Base-by-base conservation (phyloP, 371 early-diverging fungal species). In the Mortierella sp. region DNA sequence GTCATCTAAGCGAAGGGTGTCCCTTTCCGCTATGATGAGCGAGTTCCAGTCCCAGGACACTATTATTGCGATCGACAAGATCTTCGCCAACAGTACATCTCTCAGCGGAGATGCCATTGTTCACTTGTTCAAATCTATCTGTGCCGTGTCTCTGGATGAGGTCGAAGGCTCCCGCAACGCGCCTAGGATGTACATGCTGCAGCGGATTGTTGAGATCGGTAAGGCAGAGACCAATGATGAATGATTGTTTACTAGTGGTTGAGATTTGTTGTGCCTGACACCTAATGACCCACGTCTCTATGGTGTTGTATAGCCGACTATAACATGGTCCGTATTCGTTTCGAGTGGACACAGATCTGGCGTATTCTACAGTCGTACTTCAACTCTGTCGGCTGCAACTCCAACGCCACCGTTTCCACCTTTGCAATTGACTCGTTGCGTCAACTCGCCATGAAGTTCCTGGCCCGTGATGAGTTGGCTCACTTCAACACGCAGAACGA, bases 291-390 rank as follows among this genome's bases (percentile, higher is more conserved):
- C 34, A 34, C 10, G 17, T 60, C 50, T 49, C 47, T 40, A 19
- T 28, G 41, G 8, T 2, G 16, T 16, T n/a, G 16, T 37, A 50
- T 60, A 80, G 80, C 80, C 24, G 78, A 80, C 65, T 80, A 81
- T 62, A 79, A 79, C 53, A 79, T 89, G 86, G 81, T 79, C 46
- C 80, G 92, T 55, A 90, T 91, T 61, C 85, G 91, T 50, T 90
- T 86, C 72, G 91, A 91, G 71, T 92, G 90, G 88, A 81, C 85
- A 7, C 88, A 90, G 60, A 88, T 91, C 47, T 92, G 91, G 90
- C 79, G 81, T 29, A 79, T 90, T 47, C 76, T 92, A 16, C 88
- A 88, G 54, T 85, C 85, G 2, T 83, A 91, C 74, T 92, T 92
- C 77, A 83, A 83, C 51, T 79, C 82, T 0, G 86, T 90, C 25